A percentile compares a stretch with the other conserved stretches of the same genome.
Conservation (phyloP, 1,139 yeast genomes). For the Blastobotrys elegans region DNA sequence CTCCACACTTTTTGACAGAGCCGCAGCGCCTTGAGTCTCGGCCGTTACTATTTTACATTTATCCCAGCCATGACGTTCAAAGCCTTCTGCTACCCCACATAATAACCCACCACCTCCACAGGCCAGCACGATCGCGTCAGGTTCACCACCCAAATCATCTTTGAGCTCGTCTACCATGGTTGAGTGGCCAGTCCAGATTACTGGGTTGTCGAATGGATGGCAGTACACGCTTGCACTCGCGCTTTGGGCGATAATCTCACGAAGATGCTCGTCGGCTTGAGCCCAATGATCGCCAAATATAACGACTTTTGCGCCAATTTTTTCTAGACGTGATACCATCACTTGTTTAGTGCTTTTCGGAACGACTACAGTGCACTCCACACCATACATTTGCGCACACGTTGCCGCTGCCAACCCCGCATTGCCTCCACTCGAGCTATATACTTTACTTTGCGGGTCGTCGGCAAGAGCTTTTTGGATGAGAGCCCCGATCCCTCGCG, state of each 20-base stretch:
- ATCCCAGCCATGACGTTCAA: constrained; percentile 38
- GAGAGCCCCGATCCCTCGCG: constrained; percentile 55
- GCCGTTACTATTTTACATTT: constrained; percentile 45
- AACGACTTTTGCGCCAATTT: constrained; percentile 51
- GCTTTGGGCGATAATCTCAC: constrained; percentile 36
- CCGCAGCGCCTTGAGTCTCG: constrained; percentile 60
- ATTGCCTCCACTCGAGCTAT: constrained; percentile 70
- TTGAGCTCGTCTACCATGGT: constrained; percentile 52
- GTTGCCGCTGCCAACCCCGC: constrained; percentile 76
- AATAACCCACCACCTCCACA: constrained; percentile 76
- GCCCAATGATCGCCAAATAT: constrained; percentile 55
- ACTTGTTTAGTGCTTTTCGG: constrained; percentile 45
- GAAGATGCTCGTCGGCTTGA: constrained; percentile 57
- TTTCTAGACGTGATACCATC: constrained; percentile 40
- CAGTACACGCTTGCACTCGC: constrained; percentile 48
- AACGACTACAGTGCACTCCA: constrained; percentile 61
- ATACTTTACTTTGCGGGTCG: constrained; percentile 42
- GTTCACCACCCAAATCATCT: constrained; percentile 21
- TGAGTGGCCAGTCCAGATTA: constrained; percentile 67
- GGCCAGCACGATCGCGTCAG: constrained; percentile 60
- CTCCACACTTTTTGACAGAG: constrained; percentile 46
- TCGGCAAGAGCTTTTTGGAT: constrained; percentile 17
- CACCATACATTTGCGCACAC: constrained; percentile 44
- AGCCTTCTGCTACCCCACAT: constrained; percentile 57
- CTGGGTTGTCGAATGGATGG: constrained; percentile 64